Evolutionary conservation across 2,329 filamentous ascomycete genomes (phyloP).

Genomic region (Colletotrichum lindemuthianum): DNA sequence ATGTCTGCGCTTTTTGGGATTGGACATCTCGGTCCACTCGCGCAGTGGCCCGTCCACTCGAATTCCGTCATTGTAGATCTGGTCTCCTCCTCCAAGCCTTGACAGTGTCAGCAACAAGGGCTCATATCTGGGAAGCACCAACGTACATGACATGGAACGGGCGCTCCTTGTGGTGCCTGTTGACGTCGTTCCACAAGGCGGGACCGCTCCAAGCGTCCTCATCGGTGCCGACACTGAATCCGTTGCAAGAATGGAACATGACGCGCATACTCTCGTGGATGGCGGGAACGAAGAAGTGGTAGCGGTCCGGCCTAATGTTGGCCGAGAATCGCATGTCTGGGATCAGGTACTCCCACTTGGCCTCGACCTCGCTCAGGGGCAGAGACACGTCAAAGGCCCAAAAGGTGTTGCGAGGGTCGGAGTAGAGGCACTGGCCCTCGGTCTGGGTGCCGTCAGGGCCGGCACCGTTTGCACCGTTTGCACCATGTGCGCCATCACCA

Average conservation of each 20-base stretch:
- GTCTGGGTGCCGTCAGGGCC: slow-evolving; percentile 45
- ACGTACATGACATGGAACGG: slow-evolving; percentile 90
- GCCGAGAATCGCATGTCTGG: slow-evolving; percentile 68
- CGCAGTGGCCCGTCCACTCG: slow-evolving; percentile 84
- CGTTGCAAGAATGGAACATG: slow-evolving; percentile 99
- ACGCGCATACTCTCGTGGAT: slow-evolving; percentile 91
- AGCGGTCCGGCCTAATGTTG: slow-evolving; percentile 67
- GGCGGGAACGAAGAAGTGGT: slow-evolving; percentile 86
- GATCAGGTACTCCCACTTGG: slow-evolving; percentile 82
- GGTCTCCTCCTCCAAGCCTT: slow-evolving; percentile 85
- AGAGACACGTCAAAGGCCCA: slow-evolving; percentile 90
- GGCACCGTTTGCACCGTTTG: slow-evolving; percentile 40
- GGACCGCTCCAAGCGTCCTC: slow-evolving; percentile 87
- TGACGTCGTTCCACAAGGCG: slow-evolving; percentile 94
- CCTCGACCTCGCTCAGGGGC: slow-evolving; percentile 76
- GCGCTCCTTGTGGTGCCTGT: slow-evolving; percentile 79
- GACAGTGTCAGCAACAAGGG: slow-evolving; percentile 55
- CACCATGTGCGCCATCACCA: slow-evolving; percentile 42
- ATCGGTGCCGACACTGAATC: slow-evolving; percentile 89
- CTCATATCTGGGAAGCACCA: slow-evolving; percentile 37
- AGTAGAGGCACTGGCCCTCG: slow-evolving; percentile 69
- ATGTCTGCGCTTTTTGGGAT: slow-evolving; percentile 82
- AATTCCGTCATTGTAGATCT: slow-evolving; percentile 96
- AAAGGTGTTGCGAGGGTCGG: slow-evolving; percentile 79
- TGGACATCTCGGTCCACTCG: slow-evolving; percentile 84